These are phyloP conservation scores for Cyclotella choctawhatcheeana DNA, from an alignment of 108 stramenopile species.

Conservation along the genomic window DNA sequence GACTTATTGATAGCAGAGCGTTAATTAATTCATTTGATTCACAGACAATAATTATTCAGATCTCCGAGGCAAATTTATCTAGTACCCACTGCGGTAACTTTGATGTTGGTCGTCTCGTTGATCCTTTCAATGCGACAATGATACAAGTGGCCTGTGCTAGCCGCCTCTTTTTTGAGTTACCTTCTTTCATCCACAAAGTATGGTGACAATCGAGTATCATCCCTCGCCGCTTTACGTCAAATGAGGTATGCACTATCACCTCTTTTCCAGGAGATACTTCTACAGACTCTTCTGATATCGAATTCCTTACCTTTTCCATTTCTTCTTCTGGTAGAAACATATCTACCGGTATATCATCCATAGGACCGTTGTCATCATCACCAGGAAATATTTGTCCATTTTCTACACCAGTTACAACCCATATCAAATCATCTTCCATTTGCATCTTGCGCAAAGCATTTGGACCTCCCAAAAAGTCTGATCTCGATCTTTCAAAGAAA, in stretches of 20 bases:
- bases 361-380: neutral
- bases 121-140: slow-evolving; percentile 59
- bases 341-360: slow-evolving; percentile 7
- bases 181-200: slow-evolving; percentile 32
- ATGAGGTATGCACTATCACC: slow-evolving; percentile 48
- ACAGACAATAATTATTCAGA: too few relatives aligned
- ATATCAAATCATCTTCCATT: slow-evolving; percentile 54
- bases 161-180: slow-evolving; percentile 9
- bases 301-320: neutral
- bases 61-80: slow-evolving; percentile 23
- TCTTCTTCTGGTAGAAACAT: neutral
- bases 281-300: neutral
- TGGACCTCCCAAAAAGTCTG: slow-evolving; percentile 71
- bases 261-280: slow-evolving; percentile 20
- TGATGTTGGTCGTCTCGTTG: slow-evolving; percentile 54
- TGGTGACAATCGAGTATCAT: slow-evolving; percentile 70
- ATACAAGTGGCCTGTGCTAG: slow-evolving; percentile 64
- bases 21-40: too few relatives aligned
- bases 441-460: slow-evolving; percentile 56
- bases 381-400: slow-evolving; percentile 38
- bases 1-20: too few relatives aligned
- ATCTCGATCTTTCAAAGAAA: slow-evolving; percentile 70
- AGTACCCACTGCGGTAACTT: slow-evolving; percentile 59
- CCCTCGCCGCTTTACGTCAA: slow-evolving; percentile 54
- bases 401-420: slow-evolving; percentile 65